Conservation (phyloP, 192 early-diverging fungal species). For the Dispira simplex region DNA sequence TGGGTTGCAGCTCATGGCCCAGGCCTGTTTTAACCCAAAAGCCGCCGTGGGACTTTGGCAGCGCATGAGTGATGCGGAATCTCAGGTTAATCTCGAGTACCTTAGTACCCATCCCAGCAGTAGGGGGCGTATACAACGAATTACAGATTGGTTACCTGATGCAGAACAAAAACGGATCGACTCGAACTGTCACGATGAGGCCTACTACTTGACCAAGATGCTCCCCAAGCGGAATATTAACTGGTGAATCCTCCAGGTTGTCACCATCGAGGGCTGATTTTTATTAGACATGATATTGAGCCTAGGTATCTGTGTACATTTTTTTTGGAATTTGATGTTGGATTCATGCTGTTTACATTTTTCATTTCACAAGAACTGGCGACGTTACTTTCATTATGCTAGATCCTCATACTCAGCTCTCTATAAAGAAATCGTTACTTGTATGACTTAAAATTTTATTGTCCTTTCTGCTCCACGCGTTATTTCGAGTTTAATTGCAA, state of each 20-base stretch:
- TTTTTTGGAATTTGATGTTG: too few species aligned
- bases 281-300: too few species aligned
- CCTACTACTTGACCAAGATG: conserved; percentile 7
- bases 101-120: conserved; percentile 77
- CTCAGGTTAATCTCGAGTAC: conserved; percentile 35
- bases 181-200: conserved; percentile 18
- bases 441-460: too few species aligned
- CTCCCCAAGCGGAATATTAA: neutral
- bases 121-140: conserved; percentile 41
- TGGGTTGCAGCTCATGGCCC: conserved; percentile 74
- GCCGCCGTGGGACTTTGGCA: conserved; percentile 71
- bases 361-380: too few species aligned
- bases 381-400: too few species aligned
- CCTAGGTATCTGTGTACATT: too few species aligned
- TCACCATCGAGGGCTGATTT: too few species aligned
- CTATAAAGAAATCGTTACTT: too few species aligned
- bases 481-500: too few species aligned
- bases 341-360: too few species aligned
- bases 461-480: too few species aligned
- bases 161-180: conserved; percentile 22
- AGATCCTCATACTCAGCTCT: too few species aligned
- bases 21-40: conserved; percentile 82
- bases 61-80: conserved; percentile 47
- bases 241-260: neutral
- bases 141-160: conserved; percentile 27